Conservation (phyloP, 2,329 filamentous ascomycete genomes). For the Plenodomus tracheiphilus region DNA sequence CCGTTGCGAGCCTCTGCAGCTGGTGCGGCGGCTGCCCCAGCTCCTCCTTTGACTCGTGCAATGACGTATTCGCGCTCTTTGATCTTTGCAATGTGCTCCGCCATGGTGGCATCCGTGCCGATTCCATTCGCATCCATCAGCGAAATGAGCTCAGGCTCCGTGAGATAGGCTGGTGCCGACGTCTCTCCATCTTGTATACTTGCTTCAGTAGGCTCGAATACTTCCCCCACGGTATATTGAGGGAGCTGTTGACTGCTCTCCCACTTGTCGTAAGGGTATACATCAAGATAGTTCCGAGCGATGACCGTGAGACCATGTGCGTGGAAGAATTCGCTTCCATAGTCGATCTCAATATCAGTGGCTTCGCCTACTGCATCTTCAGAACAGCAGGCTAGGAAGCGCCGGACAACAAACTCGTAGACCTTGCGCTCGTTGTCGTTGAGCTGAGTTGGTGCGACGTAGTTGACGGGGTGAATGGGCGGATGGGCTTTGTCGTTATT, state of each 20-base stretch:
- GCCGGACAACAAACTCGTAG: slow-evolving; percentile 89
- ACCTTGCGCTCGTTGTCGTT: slow-evolving; percentile 71
- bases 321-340: slow-evolving; percentile 80
- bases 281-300: slow-evolving; percentile 89
- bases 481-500: slow-evolving; percentile 98
- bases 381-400: slow-evolving; percentile 94
- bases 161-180: slow-evolving; percentile 79
- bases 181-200: slow-evolving; percentile 92
- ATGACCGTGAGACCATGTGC: slow-evolving; percentile 83
- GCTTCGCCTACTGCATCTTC: slow-evolving; percentile 87
- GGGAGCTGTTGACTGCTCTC: slow-evolving; percentile 83
- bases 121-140: slow-evolving; percentile 99
- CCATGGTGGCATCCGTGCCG: slow-evolving; percentile 98
- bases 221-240: slow-evolving; percentile 75
- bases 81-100: slow-evolving; percentile 95
- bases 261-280: slow-evolving; percentile 97
- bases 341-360: slow-evolving; percentile 82
- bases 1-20: slow-evolving; percentile 39
- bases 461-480: slow-evolving; percentile 94
- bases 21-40: slow-evolving; percentile 31
- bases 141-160: slow-evolving; percentile 91
- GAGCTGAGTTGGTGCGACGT: slow-evolving; percentile 65
- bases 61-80: slow-evolving; percentile 86
- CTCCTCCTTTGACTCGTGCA: slow-evolving; percentile 57
- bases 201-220: slow-evolving; percentile 85